Conservation (phyloP, 495 filamentous ascomycete species). For the Apodospora peruviana region DNA sequence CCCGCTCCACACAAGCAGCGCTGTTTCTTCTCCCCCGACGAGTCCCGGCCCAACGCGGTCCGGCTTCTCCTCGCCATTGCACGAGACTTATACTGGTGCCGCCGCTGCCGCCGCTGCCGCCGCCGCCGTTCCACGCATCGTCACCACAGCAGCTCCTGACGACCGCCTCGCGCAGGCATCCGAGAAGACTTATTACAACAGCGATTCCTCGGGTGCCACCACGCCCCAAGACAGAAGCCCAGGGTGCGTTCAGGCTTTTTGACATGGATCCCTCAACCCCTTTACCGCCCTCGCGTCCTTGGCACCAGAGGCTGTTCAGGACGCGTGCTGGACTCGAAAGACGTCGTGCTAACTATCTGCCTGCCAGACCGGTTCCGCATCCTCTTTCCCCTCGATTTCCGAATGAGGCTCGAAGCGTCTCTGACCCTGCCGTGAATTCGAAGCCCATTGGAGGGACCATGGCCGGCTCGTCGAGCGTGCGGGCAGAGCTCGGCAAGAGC, state of each 20-base stretch:
- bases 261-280: conserved; percentile 1
- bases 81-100: conserved; percentile 12
- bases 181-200: conserved; percentile 29
- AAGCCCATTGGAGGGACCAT: conserved; percentile 35
- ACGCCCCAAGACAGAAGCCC: conserved; percentile 27
- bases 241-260: conserved; percentile 23
- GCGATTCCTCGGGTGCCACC: conserved; percentile 28
- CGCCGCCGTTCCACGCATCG: conserved; percentile 28
- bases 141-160: conserved; percentile 28
- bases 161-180: conserved; percentile 14
- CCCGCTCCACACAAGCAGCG: conserved; percentile 35
- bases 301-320: conserved; percentile 9
- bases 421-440: conserved; percentile 27
- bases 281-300: conserved; percentile 4
- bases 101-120: conserved; percentile 14
- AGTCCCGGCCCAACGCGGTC: conserved; percentile 36
- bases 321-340: conserved; percentile 13
- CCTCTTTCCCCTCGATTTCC: conserved; percentile 24
- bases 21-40: conserved; percentile 35
- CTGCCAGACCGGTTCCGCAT: conserved; percentile 25
- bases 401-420: conserved; percentile 38
- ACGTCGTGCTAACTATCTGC: conserved; percentile 24
- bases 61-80: conserved; percentile 25
- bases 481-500: conserved; percentile 23
- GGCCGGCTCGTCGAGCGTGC: conserved; percentile 23